Evolutionary conservation across 176 grass and related monocot genomes (phyloP), one percentile per base, ranked within the genome.

Genomic region (Otatea glauca): DNA sequence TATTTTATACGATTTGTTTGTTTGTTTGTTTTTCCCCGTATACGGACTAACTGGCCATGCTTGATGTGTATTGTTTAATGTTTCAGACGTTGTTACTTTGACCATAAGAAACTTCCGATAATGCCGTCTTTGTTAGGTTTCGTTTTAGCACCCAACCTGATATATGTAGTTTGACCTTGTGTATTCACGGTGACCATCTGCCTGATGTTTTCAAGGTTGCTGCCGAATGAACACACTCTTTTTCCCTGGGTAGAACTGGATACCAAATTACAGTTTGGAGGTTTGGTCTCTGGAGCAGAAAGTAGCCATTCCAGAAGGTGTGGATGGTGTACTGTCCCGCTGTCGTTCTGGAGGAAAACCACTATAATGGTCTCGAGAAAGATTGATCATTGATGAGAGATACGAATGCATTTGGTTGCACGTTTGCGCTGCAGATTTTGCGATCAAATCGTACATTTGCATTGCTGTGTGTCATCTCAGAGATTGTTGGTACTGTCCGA

Each of bases 51-150:
- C 37, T 61, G 59, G 65, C 50, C 25, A 35, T 53, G 63, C 35
- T 29, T 35, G 79, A 27, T 55, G 20, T 21, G 47, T 41, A 51
- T 81, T 66, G 35, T 81, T 67, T 81, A 75, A 38, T 87, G 9
- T 60, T 66, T 67, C 84, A 20, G 59, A 87, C 54, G 77, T 29
- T 65, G 27, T 87, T 81, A 47, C 61, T 75, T 74, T 87, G 70
- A 59, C 70, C 48, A 11, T 68, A 44, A 75, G 61, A 59, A 74
- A 67, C 60, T n/a, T 58, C 0, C 9, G 13, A 69, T 3, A 21
- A 58, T 70, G 12, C 38, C 17, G 4, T 77, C 23, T 23, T 24
- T 61, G 77, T 55, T 75, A 38, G 20, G 20, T 59, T 75, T 29
- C 11, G 5, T 64, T 7, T 74, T 18, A 5, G 44, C 58, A 38